Evolutionary conservation across 768 basidiomycete genomes (phyloP).

Genomic region (Leccinum subtestaceum): DNA sequence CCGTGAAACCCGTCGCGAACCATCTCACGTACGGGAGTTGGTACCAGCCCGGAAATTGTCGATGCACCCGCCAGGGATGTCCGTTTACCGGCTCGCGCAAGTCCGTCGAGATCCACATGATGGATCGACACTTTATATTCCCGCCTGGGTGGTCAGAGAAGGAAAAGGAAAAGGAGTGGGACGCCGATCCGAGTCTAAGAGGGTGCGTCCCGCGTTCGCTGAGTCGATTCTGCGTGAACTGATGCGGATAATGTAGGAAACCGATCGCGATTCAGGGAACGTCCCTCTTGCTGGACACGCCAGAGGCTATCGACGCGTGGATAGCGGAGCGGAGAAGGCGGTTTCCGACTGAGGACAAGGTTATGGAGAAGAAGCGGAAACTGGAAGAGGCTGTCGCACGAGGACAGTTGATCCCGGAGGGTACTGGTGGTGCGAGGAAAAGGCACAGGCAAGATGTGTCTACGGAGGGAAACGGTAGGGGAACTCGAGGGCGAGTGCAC

Average conservation of each 20-base stretch:
- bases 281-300: constrained; percentile 69
- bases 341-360: constrained; percentile 69
- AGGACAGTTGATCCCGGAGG: constrained; percentile 63
- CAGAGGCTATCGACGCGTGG: constrained; percentile 82
- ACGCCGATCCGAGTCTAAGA: constrained; percentile 77
- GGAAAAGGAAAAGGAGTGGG: constrained; percentile 64
- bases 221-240: background rate
- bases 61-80: constrained; percentile 66
- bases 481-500: constrained; percentile 6
- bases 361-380: constrained; percentile 81
- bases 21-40: constrained; percentile 37
- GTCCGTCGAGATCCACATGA: constrained; percentile 75
- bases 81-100: constrained; percentile 66
- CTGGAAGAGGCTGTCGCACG: constrained; percentile 74
- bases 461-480: constrained; percentile 2
- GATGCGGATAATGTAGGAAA: constrained; percentile 46
- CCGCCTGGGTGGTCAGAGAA: constrained; percentile 70
- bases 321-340: constrained; percentile 83
- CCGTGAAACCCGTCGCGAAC: constrained; percentile 14
- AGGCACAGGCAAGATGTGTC: constrained; percentile 34
- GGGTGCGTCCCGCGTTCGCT: constrained; percentile 44
- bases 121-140: constrained; percentile 86
- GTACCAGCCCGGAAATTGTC: constrained; percentile 60
- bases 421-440: constrained; percentile 43
- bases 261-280: constrained; percentile 78